Base-by-base conservation (phyloP, 83 land plant genomes). In the Isoetes engelmannii region DNA sequence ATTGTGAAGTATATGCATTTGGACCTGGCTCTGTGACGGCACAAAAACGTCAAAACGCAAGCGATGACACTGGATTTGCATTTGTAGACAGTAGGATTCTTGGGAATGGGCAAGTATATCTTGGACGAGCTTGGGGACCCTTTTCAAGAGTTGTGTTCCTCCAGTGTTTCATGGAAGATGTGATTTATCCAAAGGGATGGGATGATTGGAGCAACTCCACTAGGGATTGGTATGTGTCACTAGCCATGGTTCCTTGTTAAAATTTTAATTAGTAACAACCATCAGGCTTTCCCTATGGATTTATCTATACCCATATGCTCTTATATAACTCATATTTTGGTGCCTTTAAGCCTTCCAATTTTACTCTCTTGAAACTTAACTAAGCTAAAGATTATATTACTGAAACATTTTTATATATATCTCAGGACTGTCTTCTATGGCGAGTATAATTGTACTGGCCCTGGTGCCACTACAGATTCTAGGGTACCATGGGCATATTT, bases 401-500 rank as follows among this genome's bases (percentile, higher is more conserved):
- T 28, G 2, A 28, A 28, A 28, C 37, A 28, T 28, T 28, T 28
- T 0, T 28, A 28, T 28, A 0, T 28, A 28, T 28, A 28, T 28
- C 37, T 28, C 84, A 92, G 98, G 89, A 92, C 98, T 58, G 91
- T 90, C 65, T 89, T 87, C 76, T 92, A 84, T 71, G 98, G 87
- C 57, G 89, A 92, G 54, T 89, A 89, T 86, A 84, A 84, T 60
- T 92, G 98, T 85, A 72, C 70, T 3, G 98, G 98, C 7, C 91
- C 95, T 44, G 98, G 98, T 50, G 85, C 98, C 8, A 80, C 68
- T 68, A 74, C 55, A 44, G 80, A 77, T 13, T 83, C 83, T 5
- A 77, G 98, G 59, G 98, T 89, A 6, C 54, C 87, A 47, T 92
- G 98, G 98, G 81, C 95, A 41, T 69, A 83, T 20, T 86, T 86